Evolutionary conservation across 768 basidiomycete species (phyloP), one percentile per base, ranked within the genome.

Genomic region (Boletus insuetus): DNA sequence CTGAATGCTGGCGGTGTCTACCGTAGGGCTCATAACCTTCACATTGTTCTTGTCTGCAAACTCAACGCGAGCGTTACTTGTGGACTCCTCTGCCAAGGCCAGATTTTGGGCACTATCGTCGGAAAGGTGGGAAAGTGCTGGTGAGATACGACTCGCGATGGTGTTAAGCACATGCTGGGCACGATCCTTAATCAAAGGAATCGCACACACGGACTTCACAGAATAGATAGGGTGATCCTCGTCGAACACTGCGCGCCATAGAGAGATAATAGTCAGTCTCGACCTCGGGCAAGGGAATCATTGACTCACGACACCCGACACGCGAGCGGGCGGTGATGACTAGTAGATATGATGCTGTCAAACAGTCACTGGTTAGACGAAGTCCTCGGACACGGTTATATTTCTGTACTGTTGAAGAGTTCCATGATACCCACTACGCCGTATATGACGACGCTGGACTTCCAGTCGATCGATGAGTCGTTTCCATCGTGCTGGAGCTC

Each of bases 401-500:
- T 26, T 41, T 56, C 42, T 51, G 38, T 71, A 92, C 91, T 82
- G 64, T 85, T 79, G 65, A 85, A 89, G 22, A 94, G 71, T 56
- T 85, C 83, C 56, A 94, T 64, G 17, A 89, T 74, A 16, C 91
- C 91, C 42, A 92, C 74, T 58, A 94, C 82, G 13, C 91, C 91
- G 68, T 90, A 86, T 12, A 91, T 78, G 42, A 89, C 69, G 39
- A 82, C 80, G 54, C 77, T 69, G 17, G 79, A 76, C 9, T 73
- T 67, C 86, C 89, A 89, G 64, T 83, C 77, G 19, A 72, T 59
- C 14, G 66, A 69, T 9, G 73, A 67, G 24, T 62, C 63, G n/a
- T 67, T 74, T 32, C 57, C 66, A 39, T 70, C 65, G 40, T 60
- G 64, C 19, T 69, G 67, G 29, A 85, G 55, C 63, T 85, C 82